Evolutionary conservation across 163 green algal species (phyloP), one percentile per base, ranked within the genome.

Genomic region (Coccomyxa subellipsoidea): DNA sequence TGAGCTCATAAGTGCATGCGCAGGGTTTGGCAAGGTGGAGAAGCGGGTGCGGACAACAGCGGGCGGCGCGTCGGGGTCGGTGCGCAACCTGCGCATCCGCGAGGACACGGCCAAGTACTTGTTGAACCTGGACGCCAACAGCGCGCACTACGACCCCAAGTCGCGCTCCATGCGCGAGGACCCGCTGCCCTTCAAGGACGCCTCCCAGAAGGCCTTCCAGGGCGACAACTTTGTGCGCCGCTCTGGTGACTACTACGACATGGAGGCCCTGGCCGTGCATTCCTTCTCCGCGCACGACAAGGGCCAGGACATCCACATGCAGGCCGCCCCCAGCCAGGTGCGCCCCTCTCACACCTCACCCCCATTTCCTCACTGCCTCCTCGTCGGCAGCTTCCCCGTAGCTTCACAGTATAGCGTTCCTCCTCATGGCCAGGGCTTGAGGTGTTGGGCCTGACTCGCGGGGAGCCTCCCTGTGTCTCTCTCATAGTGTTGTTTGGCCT

Each of bases 71-170:
- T 94, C 92, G 0, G 94, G 93, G 0, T 93, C 90, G 4, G 94
- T 98, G 70, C 92, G 96, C 81, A 99, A 99, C 91, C 92, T 99
- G 89, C 94, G 97, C 76, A 99, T 99, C 83, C 92, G 97, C 29
- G 97, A 99, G 86, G 97, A 99, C 89, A 99, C 96, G 0, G 97
- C 97, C 54, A 99, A 99, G 90, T 99, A 99, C 88, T 92, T 99
- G 78, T 90, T 98, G 66, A 99, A 99, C 85, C 88, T 99, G 84
- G 97, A 99, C 87, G 31, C 90, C 29, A 94, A 97, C 87, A 97
- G 91, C 5, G 96, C 97, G 21, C 93, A 99, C 91, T 99, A 99
- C 85, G 97, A 99, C 91, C 97, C 97, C 81, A 99, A 99, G 90
- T 97, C 94, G 7, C 91, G 97, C 25, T 98, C 94, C 40, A 99